A percentile compares a stretch with the other conserved stretches of the same genome.
These are phyloP conservation scores for Tripterygium wilfordii DNA, from an alignment of 177 flowering plant genomes.

Conservation along the genomic window DNA sequence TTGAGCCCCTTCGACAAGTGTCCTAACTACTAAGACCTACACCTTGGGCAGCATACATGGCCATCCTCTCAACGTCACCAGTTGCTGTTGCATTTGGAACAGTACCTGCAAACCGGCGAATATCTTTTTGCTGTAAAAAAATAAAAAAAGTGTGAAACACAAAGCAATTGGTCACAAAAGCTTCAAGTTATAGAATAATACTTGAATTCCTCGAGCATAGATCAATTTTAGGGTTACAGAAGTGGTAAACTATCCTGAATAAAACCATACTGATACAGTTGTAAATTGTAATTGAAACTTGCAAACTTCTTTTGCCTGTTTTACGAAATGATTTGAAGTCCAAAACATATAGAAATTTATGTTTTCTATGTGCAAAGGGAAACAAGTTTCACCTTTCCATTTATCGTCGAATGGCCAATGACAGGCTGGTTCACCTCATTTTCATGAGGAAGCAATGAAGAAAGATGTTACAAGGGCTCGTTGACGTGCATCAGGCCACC, in stretches of 20 bases:
- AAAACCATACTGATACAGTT: no score
- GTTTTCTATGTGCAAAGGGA: no score
- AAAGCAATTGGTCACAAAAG: no score
- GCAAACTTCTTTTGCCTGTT: no score
- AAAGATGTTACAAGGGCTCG: constrained; percentile 71
- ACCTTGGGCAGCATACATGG: constrained; percentile 86
- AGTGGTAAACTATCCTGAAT: no score
- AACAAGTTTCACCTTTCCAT: constrained; percentile 74
- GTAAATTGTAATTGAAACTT: no score
- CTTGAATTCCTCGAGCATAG: no score
- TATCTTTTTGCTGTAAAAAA: constrained; percentile 50
- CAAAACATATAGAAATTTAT: no score
- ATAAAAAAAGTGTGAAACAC: background rate
- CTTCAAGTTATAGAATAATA: no score
- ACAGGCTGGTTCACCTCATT: constrained; percentile 65
- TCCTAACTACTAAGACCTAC: constrained; percentile 67
- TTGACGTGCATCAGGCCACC: constrained; percentile 92
- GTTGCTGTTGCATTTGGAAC: constrained; percentile 72
- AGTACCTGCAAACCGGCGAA: constrained; percentile 70
- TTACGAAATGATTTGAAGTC: no score
- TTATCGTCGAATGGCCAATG: constrained; percentile 71
- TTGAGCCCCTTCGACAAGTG: constrained; percentile 67
- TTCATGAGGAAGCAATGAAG: constrained; percentile 50
- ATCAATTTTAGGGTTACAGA: no score
- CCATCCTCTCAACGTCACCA: constrained; percentile 95